A percentile compares a stretch with the other conserved stretches of the same genome.
Evolutionary conservation across 129 eudicot species (phyloP).

Genomic region (Sambucus nigra): DNA sequence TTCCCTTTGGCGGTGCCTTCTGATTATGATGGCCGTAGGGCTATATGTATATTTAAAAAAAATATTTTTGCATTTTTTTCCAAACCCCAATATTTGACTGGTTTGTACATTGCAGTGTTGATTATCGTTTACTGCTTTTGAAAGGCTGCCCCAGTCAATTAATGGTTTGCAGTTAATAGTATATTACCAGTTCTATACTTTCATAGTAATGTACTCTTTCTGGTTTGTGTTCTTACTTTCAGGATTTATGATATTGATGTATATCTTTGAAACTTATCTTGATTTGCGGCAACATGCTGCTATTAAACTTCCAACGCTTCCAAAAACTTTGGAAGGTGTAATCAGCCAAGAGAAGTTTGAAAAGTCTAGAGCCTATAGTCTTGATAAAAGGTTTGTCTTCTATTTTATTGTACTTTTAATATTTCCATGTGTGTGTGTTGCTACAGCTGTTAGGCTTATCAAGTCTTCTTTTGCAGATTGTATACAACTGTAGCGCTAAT

Average conservation of each 20-base stretch:
- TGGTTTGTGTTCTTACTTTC: conserved; percentile 6
- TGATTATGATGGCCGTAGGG: too few relatives aligned
- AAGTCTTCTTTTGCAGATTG: too few relatives aligned
- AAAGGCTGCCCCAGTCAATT: too few relatives aligned
- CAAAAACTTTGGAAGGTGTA: conserved; percentile 75
- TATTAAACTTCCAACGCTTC: conserved; percentile 71
- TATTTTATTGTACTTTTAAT: background rate
- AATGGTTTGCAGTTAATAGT: too few relatives aligned
- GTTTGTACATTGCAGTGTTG: background rate
- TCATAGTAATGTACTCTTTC: too few relatives aligned
- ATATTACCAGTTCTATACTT: too few relatives aligned
- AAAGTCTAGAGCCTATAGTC: conserved; percentile 91
- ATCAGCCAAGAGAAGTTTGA: conserved; percentile 89
- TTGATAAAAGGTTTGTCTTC: conserved; percentile 69
- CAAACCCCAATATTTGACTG: too few relatives aligned
- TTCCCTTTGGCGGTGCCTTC: too few relatives aligned
- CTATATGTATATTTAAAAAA: too few relatives aligned
- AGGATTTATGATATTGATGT: conserved; percentile 95
- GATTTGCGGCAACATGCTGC: conserved; percentile 91
- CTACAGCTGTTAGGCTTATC: too few relatives aligned
- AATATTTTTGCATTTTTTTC: too few relatives aligned
- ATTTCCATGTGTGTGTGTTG: too few relatives aligned
- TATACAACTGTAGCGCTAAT: conserved; percentile 1
- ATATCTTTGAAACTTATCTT: conserved; percentile 77
- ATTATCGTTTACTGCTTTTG: background rate